Percentiles rank a stretch among this genome's conserved stretches.
These are phyloP conservation scores for Gnomoniopsis sp. DNA, from an alignment of 2,329 filamentous ascomycete genomes.

Conservation along the genomic window DNA sequence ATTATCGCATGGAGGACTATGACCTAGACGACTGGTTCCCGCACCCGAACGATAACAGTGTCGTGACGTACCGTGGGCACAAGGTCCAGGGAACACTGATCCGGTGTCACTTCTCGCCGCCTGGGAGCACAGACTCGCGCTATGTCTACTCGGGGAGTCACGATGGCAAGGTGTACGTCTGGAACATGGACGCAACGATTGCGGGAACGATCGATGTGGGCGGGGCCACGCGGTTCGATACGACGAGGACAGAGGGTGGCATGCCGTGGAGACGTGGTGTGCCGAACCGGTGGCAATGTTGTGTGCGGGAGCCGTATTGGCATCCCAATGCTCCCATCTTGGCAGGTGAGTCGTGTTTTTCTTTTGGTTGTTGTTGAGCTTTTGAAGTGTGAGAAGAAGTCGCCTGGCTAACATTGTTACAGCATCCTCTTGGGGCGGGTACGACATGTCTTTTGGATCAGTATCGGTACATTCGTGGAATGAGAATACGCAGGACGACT, in stretches of 20 bases:
- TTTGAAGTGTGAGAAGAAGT: neutral
- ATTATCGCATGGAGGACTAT: conserved; percentile 70
- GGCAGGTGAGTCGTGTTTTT: conserved; percentile 47
- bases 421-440: conserved; percentile 84
- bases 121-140: conserved; percentile 77
- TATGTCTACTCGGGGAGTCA: conserved; percentile 93
- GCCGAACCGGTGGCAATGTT: conserved; percentile 68
- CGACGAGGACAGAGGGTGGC: conserved; percentile 2
- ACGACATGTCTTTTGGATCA: conserved; percentile 68
- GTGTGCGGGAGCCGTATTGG: conserved; percentile 87
- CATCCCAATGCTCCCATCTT: conserved; percentile 81
- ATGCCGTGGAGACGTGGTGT: conserved; percentile 41
- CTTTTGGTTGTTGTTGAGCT: neutral
- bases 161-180: conserved; percentile 86
- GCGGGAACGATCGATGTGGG: conserved; percentile 77
- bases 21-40: conserved; percentile 63
- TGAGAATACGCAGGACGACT: conserved; percentile 61
- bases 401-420: conserved; percentile 12
- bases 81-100: conserved; percentile 86
- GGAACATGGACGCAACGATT: conserved; percentile 86
- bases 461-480: conserved; percentile 79
- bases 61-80: conserved; percentile 93
- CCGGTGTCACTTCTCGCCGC: conserved; percentile 90
- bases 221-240: conserved; percentile 49
- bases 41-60: conserved; percentile 81